Base-by-base conservation (phyloP, 441 rosid genomes). In the Rhodomyrtus psidioides region DNA sequence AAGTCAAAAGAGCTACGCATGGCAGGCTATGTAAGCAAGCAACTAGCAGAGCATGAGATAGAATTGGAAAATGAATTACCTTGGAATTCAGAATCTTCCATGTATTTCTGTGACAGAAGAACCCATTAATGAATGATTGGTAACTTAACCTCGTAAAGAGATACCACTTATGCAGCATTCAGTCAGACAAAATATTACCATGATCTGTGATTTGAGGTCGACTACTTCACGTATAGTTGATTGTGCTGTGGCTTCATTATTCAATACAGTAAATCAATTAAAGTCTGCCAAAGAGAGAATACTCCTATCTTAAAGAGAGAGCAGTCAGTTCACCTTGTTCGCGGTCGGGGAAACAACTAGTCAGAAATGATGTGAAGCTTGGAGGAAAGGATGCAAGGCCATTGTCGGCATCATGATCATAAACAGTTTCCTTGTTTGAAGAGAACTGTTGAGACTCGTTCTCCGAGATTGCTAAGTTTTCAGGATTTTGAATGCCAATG, bases 1-100 rank as follows among this genome's bases (percentile, higher is more conserved):
- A 81, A 39, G 24, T 58, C 27, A 81, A 55, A 84, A 76, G 54
- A 81, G 24, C 76, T 53, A 57, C 55, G 12, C 54, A n/a, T 24
- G 9, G 46, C 51, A 34, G n/a, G 28, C 44, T 42, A 39, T 39
- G 24, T 55, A 51, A 27, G 76, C 53, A 9, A 1, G 62, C 12
- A 19, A 13, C 9, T 26, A 30, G 59, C 56, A 82, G 62, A 65
- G 23, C 21, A 24, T 74, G 83, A 83, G 86, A 65, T 42, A 87
- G 55, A 82, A 14, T 86, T 46, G 81, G 58, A 81, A 87, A 53
- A 88, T 82, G 55, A 76, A 65, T 89, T 87, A 95, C 98, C 99
- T 89, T 94, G 97, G 92, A 95, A 95, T 59, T 95, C 90, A 55
- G 97, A 90, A 91, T 95, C 98, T 87, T 93, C 96, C 97, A 95